Percentiles rank a stretch among this genome's conserved stretches.
These are phyloP conservation scores for Stenocarpella maydis DNA, from an alignment of 2,329 filamentous ascomycete species.

Conservation along the genomic window DNA sequence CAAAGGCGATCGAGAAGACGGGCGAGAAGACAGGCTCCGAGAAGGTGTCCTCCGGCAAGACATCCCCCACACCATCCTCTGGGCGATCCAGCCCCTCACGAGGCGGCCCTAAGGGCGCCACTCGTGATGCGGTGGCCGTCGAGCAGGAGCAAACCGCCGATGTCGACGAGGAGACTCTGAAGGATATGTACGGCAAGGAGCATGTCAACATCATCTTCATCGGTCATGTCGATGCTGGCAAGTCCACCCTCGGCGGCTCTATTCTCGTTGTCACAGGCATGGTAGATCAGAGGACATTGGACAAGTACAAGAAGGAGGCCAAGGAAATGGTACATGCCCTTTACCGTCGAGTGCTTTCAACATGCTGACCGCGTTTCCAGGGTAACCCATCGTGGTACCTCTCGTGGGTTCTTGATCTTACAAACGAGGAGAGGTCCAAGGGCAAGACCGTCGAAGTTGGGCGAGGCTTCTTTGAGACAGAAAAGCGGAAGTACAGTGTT, in stretches of 20 bases:
- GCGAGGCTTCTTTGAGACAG: constrained; percentile 94
- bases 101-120: constrained; percentile 57
- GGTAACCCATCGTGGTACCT: constrained; percentile 99
- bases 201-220: constrained; percentile 96
- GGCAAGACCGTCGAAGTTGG: constrained; percentile 99
- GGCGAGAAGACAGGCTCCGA: constrained; percentile 62
- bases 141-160: constrained; percentile 82
- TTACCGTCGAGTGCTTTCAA: background rate
- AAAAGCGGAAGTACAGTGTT: constrained; percentile 95
- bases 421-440: constrained; percentile 94
- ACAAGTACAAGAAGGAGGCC: constrained; percentile 97
- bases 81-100: constrained; percentile 83
- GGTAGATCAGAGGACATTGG: constrained; percentile 98
- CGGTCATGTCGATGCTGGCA: constrained; percentile 97
- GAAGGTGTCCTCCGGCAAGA: constrained; percentile 62
- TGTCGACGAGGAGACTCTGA: constrained; percentile 76
- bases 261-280: constrained; percentile 95
- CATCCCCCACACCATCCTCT: constrained; percentile 82
- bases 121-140: constrained; percentile 82
- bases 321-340: constrained; percentile 72
- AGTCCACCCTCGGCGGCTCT: constrained; percentile 93
- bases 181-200: constrained; percentile 96
- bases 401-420: constrained; percentile 97
- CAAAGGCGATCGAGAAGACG: constrained; percentile 92
- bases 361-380: background rate